Evolutionary conservation across 345 rosid genomes (phyloP).

Genomic region (Citrus trifoliata): DNA sequence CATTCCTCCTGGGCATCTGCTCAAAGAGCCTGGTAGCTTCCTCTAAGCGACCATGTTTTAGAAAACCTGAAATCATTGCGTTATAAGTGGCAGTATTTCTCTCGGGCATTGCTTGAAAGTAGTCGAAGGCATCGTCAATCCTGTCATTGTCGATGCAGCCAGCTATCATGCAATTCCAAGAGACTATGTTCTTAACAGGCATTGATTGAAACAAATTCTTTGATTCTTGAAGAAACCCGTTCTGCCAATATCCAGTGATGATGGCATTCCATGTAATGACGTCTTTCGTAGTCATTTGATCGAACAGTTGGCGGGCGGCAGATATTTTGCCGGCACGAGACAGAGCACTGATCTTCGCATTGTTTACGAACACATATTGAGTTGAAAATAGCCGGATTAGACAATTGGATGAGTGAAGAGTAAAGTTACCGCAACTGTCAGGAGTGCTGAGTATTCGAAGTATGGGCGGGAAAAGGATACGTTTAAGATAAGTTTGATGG

Average conservation of each 20-base stretch:
- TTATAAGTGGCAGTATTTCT: constrained; percentile 35
- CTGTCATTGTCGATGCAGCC: constrained; percentile 29
- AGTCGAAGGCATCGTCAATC: constrained; percentile 28
- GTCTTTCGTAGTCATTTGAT: constrained; percentile 31
- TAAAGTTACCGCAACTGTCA: not conserved
- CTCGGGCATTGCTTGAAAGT: constrained; percentile 36
- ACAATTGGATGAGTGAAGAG: not conserved
- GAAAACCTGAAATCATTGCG: constrained; percentile 41
- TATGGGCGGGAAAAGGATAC: not conserved
- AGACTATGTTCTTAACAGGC: constrained; percentile 35
- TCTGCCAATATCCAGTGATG: constrained; percentile 33
- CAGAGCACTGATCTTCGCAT: constrained; percentile 20
- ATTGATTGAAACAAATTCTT: constrained; percentile 29
- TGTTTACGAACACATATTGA: constrained; percentile 23
- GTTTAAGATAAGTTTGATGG: not conserved
- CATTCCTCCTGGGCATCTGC: constrained; percentile 35
- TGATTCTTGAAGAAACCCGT: constrained; percentile 34
- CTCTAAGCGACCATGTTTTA: constrained; percentile 23
- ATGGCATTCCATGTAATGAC: constrained; percentile 42
- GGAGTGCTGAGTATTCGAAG: not conserved
- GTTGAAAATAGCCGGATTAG: not conserved
- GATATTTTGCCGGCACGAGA: constrained; percentile 27
- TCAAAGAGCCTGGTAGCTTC: constrained; percentile 33
- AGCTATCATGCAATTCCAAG: constrained; percentile 50
- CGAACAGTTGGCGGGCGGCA: constrained; percentile 37